Conservation (phyloP, 2,329 filamentous ascomycete species). For the Ambrosiella beaveri region DNA sequence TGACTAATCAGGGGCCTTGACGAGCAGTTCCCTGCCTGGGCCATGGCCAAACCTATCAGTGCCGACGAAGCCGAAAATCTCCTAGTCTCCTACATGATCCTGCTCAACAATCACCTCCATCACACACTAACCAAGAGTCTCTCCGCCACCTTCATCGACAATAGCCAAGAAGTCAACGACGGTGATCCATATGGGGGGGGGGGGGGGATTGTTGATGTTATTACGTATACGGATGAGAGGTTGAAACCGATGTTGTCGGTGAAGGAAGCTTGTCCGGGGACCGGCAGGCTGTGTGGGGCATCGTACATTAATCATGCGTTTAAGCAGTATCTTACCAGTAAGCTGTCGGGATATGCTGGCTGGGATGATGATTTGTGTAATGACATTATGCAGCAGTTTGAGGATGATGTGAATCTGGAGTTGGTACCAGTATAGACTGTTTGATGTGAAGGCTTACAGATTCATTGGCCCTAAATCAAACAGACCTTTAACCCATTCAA, state of each 20-base stretch:
- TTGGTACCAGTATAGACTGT: constrained; percentile 4
- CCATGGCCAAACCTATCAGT: neutral
- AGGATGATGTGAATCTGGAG: constrained; percentile 21
- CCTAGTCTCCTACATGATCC: neutral
- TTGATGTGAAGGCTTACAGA: neutral
- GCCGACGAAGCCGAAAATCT: neutral
- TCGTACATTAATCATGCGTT: constrained; percentile 33
- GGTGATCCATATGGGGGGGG: constrained; percentile 30
- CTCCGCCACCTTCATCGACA: neutral
- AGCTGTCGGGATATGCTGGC: constrained; percentile 26
- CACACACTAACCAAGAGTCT: neutral
- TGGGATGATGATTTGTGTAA: constrained; percentile 26
- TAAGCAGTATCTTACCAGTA: constrained; percentile 25
- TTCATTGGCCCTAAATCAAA: constrained; percentile 18
- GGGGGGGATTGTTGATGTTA: constrained; percentile 36
- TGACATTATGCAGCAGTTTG: constrained; percentile 26
- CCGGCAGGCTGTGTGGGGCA: constrained; percentile 32
- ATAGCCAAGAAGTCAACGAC: neutral
- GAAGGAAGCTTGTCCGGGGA: constrained; percentile 32
- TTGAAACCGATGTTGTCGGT: constrained; percentile 24
- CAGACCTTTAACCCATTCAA: constrained; percentile 20
- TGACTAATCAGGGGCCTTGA: neutral
- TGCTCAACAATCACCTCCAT: neutral
- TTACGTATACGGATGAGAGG: constrained; percentile 31
- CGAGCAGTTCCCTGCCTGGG: neutral